These are phyloP conservation scores for Lachancea quebecensis DNA, from an alignment of 805 yeast species.

Conservation along the genomic window DNA sequence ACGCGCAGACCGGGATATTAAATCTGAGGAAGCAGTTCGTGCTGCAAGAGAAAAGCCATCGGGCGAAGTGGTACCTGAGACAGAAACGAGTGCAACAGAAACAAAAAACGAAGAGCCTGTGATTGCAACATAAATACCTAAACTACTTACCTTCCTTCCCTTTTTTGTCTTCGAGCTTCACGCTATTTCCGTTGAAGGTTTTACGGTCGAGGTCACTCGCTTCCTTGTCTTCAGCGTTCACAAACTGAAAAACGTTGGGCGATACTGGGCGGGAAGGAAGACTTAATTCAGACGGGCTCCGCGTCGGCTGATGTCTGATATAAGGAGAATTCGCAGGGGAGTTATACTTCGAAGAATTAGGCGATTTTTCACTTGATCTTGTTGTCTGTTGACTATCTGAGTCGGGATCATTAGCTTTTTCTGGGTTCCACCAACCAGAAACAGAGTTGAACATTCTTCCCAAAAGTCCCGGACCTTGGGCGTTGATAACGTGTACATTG, in stretches of 20 bases:
- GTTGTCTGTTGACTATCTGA: background rate
- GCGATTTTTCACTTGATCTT: slow-evolving; percentile 8
- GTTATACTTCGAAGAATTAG: slow-evolving; percentile 14
- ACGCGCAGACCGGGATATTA: background rate
- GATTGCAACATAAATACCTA: background rate
- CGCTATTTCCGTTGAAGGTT: slow-evolving; percentile 53
- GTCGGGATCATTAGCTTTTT: background rate
- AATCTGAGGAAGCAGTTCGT: background rate
- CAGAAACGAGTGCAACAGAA: background rate
- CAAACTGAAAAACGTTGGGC: slow-evolving; percentile 27
- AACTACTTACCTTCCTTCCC: slow-evolving; percentile 33
- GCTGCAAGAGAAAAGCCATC: background rate
- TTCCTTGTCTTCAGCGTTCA: slow-evolving; percentile 21
- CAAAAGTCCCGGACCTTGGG: slow-evolving; percentile 26
- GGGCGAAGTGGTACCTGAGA: background rate
- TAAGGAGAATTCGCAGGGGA: slow-evolving; percentile 15
- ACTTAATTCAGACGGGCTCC: slow-evolving; percentile 21
- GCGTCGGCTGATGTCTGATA: slow-evolving; percentile 11
- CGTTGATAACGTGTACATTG: slow-evolving; percentile 24
- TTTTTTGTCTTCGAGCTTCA: slow-evolving; percentile 38
- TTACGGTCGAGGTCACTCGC: slow-evolving; percentile 20
- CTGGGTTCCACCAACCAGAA: slow-evolving; percentile 31
- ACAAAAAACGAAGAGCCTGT: slow-evolving; percentile 3
- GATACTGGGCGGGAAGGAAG: slow-evolving; percentile 28
- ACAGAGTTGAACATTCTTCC: slow-evolving; percentile 31